These are phyloP conservation scores for Symbiodinium natans DNA, from an alignment of 73 alveolate species.

Conservation along the genomic window DNA sequence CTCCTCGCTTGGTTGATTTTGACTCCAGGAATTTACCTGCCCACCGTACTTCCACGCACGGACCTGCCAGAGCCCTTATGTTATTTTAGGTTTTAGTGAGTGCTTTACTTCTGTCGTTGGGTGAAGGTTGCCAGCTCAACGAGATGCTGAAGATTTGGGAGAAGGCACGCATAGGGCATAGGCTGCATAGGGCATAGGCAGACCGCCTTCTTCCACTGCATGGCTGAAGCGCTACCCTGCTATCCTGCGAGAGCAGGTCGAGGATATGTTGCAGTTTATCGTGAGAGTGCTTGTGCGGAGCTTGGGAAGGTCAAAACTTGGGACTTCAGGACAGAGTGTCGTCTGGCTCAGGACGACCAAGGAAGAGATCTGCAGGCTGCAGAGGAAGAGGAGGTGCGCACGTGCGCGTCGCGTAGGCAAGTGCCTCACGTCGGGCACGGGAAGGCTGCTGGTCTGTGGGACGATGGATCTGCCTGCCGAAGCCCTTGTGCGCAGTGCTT, in stretches of 20 bases:
- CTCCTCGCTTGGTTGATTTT: no score
- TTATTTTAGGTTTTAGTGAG: neutral
- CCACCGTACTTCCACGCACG: constrained; percentile 59
- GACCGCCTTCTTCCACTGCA: no score
- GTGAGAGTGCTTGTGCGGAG: constrained; percentile 38
- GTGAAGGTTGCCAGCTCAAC: constrained; percentile 13
- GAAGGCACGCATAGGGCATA: neutral
- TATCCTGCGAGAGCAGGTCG: neutral
- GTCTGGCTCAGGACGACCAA: constrained; percentile 29
- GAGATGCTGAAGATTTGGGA: constrained; percentile 82
- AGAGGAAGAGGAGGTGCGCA: constrained; percentile 38
- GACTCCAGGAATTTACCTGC: constrained; percentile 57
- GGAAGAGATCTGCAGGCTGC: constrained; percentile 75
- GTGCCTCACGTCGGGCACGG: no score
- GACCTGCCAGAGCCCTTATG: constrained; percentile 5
- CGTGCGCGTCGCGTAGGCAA: no score
- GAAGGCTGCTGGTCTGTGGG: neutral
- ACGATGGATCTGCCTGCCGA: neutral
- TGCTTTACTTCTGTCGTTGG: neutral
- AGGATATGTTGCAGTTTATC: constrained; percentile 73
- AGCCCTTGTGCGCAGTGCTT: neutral
- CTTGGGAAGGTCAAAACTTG: neutral
- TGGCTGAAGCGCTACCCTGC: neutral
- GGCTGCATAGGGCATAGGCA: neutral
- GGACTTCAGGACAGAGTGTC: neutral